Percentiles rank a stretch among this genome's conserved stretches.
Evolutionary conservation across 2,329 filamentous ascomycete genomes (phyloP).

Genomic region (Neonectria faginata): DNA sequence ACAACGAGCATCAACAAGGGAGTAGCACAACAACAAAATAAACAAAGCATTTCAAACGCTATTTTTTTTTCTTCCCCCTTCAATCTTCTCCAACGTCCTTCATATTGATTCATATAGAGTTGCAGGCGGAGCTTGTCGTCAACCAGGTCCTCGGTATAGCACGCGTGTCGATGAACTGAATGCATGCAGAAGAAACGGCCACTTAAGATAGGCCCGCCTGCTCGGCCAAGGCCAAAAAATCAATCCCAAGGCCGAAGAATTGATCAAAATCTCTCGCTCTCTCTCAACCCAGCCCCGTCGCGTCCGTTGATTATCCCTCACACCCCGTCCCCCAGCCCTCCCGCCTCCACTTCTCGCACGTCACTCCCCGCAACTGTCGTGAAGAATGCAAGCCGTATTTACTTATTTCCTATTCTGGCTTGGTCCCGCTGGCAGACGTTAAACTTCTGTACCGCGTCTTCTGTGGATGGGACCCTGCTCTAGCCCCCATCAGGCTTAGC

Average conservation of each 20-base stretch:
- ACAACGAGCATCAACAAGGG: slow-evolving; percentile 23
- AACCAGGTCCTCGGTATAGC: background rate
- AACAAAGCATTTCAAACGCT: slow-evolving; percentile 9
- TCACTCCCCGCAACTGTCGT: slow-evolving; percentile 30
- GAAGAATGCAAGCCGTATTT: slow-evolving; percentile 38
- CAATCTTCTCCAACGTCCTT: too few relatives aligned
- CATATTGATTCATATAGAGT: background rate
- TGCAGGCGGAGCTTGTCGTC: background rate
- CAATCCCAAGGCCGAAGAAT: background rate
- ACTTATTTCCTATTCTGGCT: slow-evolving; percentile 37
- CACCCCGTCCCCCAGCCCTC: slow-evolving; percentile 15
- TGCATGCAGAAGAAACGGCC: slow-evolving; percentile 5
- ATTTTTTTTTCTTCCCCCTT: background rate
- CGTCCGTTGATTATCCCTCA: slow-evolving; percentile 7
- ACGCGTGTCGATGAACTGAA: background rate
- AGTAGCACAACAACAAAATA: slow-evolving; percentile 24
- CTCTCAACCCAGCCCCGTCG: slow-evolving; percentile 12
- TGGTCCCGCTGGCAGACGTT: slow-evolving; percentile 30
- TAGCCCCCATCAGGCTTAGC: slow-evolving; percentile 23
- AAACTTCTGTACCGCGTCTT: slow-evolving; percentile 29
- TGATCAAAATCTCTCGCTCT: background rate
- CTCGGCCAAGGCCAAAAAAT: slow-evolving; percentile 1
- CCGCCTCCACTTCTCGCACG: slow-evolving; percentile 5
- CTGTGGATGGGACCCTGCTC: slow-evolving; percentile 5
- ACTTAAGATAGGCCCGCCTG: background rate